These are phyloP conservation scores for Limnanthes douglasii DNA, from an alignment of 345 rosid genomes.

Conservation along the genomic window DNA sequence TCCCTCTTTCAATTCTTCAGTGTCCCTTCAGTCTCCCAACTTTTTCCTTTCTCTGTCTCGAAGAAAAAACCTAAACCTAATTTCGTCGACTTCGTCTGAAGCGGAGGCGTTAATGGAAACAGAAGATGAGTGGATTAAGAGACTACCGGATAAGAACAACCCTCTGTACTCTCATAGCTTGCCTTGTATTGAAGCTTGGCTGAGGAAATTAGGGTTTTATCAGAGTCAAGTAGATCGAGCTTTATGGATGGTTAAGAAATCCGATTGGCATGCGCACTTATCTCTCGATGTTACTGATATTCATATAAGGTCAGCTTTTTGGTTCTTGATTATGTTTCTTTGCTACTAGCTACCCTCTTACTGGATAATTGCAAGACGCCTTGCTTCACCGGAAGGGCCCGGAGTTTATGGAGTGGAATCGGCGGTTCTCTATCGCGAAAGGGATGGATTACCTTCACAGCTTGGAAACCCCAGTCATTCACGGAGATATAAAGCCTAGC, in stretches of 20 bases:
- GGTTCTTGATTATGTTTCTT: no score
- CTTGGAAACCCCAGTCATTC: conserved; percentile 58
- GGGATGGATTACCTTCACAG: conserved; percentile 66
- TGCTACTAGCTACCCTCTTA: no score
- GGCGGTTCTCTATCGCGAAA: conserved; percentile 46
- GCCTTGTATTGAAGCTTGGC: conserved; percentile 91
- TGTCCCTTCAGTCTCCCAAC: no score
- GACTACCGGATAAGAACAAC: conserved; percentile 65
- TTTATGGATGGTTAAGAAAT: conserved; percentile 60
- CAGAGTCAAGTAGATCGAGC: conserved; percentile 72
- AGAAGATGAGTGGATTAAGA: conserved; percentile 74
- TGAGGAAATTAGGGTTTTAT: conserved; percentile 51
- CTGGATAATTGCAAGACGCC: conserved; percentile 81
- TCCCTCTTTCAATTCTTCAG: no score
- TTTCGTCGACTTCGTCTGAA: conserved; percentile 42
- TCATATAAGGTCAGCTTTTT: conserved; percentile 76
- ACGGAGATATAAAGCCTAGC: conserved; percentile 86
- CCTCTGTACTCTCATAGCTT: conserved; percentile 85
- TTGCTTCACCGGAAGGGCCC: conserved; percentile 52
- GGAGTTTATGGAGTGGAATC: conserved; percentile 51
- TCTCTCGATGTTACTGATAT: conserved; percentile 86
- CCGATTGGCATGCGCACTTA: conserved; percentile 81
- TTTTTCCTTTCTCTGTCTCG: conserved; percentile 6
- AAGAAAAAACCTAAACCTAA: conserved; percentile 10
- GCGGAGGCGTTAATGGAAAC: conserved; percentile 33